A percentile compares a stretch with the other conserved stretches of the same genome.
Evolutionary conservation across 805 yeast species (phyloP).

Genomic region (Yarrowia hollandica): DNA sequence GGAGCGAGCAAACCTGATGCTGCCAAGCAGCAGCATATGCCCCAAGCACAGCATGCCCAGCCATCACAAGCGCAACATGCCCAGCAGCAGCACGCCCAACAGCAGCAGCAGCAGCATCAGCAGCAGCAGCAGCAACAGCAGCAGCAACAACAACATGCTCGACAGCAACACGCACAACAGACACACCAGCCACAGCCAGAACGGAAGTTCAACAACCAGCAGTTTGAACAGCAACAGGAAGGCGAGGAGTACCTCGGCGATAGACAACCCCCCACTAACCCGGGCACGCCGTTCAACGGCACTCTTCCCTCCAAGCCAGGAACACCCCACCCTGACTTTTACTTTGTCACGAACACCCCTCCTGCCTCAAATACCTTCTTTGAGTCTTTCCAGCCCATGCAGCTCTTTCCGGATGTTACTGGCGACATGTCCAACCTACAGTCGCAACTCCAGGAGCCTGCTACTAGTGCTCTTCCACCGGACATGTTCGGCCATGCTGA

Average conservation of each 20-base stretch:
- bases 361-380: conserved; percentile 41
- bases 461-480: not conserved
- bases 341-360: conserved; percentile 40
- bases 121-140: not conserved
- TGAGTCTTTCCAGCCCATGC: conserved; percentile 58
- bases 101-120: conserved; percentile 1
- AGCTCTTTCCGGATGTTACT: conserved; percentile 49
- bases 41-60: conserved; percentile 8
- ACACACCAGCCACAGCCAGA: conserved; percentile 1
- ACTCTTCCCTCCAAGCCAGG: conserved; percentile 19
- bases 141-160: not conserved
- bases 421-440: conserved; percentile 18
- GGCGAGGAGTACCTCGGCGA: conserved; percentile 4
- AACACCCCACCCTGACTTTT: conserved; percentile 38
- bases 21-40: not conserved
- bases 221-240: not conserved
- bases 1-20: not conserved
- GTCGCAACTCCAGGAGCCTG: conserved; percentile 6
- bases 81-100: not conserved
- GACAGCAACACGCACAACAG: not conserved
- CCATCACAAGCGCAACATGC: not conserved
- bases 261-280: conserved; percentile 5
- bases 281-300: conserved; percentile 21
- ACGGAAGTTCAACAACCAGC: conserved; percentile 13
- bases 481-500: conserved; percentile 16